Base-by-base conservation (phyloP, 2,329 filamentous ascomycete genomes). In the Plenodomus lindquistii region DNA sequence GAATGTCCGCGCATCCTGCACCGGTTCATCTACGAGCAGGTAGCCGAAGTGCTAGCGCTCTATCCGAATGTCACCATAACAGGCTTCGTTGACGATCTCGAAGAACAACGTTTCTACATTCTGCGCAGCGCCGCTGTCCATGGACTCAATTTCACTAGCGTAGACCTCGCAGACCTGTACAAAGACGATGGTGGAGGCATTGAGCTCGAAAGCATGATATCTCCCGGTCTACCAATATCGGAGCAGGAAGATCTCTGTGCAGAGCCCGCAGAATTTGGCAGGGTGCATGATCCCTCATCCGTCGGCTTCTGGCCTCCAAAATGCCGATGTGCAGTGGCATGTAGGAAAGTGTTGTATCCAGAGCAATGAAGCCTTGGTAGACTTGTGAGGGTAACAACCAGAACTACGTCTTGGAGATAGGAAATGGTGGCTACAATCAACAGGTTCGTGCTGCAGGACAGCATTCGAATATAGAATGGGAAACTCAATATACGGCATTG, bases 21-120 rank as follows among this genome's bases (percentile, higher is more conserved):
- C 22, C 54, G 63, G 1, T 18, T 62, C 1, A 63, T 69, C 6
- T 69, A 65, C 20, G 65, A 67, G 44, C 52, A 51, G 2, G 46
- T 54, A 2, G 64, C 65, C 0, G 44, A 56, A 7, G 53, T 47
- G 0, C 27, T 68, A 3, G 59, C 55, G 0, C 29, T 24, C 0
- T 57, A 58, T 35, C 13, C 37, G 0, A 27, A 37, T 1, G 48
- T 66, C 15, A 47, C 16, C 0, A 37, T 67, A 10, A 17, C 38
- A 1, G 46, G 50, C 1, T 67, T 67, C 39, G 47, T 65, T n/a
- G 62, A 68, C 16, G 34, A 55, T 5, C 16, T 20, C 0, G 67
- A 69, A 39, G 24, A 52, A 21, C 0, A 27, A 0, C 49, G 46
- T 0, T 69, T 60, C 29, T 10, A 41, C 3, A 37, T 21, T 0